Conservation (phyloP, 2,329 filamentous ascomycete species). For the Diaporthe ampelina region DNA sequence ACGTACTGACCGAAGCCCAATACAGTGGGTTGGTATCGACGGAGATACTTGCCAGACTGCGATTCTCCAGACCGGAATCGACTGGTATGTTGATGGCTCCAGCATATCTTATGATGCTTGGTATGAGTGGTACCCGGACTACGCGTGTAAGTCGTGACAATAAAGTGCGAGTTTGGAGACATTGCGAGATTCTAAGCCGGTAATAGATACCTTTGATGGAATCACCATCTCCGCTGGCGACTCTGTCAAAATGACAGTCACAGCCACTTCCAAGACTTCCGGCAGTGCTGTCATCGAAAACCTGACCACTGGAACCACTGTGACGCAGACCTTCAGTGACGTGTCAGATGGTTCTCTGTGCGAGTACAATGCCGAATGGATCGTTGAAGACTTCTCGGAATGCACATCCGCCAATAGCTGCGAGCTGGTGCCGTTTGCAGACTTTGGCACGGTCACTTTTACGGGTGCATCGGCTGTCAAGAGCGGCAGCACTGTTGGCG, state of each 20-base stretch:
- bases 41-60: slow-evolving; percentile 68
- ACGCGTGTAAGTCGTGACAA: slow-evolving; percentile 50
- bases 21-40: slow-evolving; percentile 70
- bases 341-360: slow-evolving; percentile 58
- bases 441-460: slow-evolving; percentile 63
- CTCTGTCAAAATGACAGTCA: slow-evolving; percentile 48
- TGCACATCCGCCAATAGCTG: slow-evolving; percentile 47
- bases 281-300: slow-evolving; percentile 64
- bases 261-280: slow-evolving; percentile 55
- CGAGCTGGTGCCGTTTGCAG: slow-evolving; percentile 58
- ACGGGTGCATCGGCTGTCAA: slow-evolving; percentile 50
- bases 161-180: neutral
- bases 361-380: slow-evolving; percentile 73
- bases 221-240: slow-evolving; percentile 45
- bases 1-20: neutral
- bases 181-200: neutral
- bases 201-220: slow-evolving; percentile 41
- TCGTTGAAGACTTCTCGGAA: slow-evolving; percentile 68
- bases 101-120: slow-evolving; percentile 65
- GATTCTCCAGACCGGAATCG: slow-evolving; percentile 70
- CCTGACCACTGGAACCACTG: slow-evolving; percentile 61
- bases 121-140: slow-evolving; percentile 74
- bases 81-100: slow-evolving; percentile 62
- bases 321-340: slow-evolving; percentile 63
- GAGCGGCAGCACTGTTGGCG: slow-evolving; percentile 50